Base-by-base conservation (phyloP, 495 filamentous ascomycete genomes). In the Aspergillus cristatus region DNA sequence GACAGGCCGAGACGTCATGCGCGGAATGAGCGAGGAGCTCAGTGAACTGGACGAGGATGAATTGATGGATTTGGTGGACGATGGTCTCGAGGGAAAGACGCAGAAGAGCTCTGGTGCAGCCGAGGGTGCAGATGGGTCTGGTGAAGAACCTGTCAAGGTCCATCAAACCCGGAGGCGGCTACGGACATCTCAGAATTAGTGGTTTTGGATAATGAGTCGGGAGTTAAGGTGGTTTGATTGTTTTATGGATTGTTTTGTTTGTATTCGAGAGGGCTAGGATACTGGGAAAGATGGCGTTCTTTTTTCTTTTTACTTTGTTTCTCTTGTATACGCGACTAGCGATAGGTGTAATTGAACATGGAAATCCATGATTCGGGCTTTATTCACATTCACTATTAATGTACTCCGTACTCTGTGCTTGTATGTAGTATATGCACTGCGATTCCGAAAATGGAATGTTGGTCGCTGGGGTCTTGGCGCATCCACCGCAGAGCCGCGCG, bases 21-120 rank as follows among this genome's bases (percentile, higher is more conserved):
- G 84, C 12, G 79, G 74, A 12, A 78, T 89, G 66, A 89, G 84
- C 41, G 88, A 91, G 54, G 84, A 90, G 39, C 67, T 95, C 5
- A 89, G 79, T 36, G 88, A 94, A 44, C 74, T 95, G 48, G 86
- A 90, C 38, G 88, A 93, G 33, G 86, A 88, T 13, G 82, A 86
- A 58, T 64, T 95, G 34, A 82, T 57, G 73, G 81, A 50, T 57
- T 70, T 76, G 42, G 75, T 72, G 10, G 70, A 66, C 16, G 60
- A 66, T 24, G 66, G 71, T 20, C 46, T 55, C 15, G 59, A 55
- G 54, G 46, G 15, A 42, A 43, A 26, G 22, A 38, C 34, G 13
- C 25, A 45, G 7, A 35, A 40, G 32, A 43, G 42, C 30, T 35
- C 46, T 31, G 31, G 38, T 14, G 28, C 38, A 8, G 34, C 18